Conservation (phyloP, 306 rosid genomes). For the Cyamopsis tetragonoloba region DNA sequence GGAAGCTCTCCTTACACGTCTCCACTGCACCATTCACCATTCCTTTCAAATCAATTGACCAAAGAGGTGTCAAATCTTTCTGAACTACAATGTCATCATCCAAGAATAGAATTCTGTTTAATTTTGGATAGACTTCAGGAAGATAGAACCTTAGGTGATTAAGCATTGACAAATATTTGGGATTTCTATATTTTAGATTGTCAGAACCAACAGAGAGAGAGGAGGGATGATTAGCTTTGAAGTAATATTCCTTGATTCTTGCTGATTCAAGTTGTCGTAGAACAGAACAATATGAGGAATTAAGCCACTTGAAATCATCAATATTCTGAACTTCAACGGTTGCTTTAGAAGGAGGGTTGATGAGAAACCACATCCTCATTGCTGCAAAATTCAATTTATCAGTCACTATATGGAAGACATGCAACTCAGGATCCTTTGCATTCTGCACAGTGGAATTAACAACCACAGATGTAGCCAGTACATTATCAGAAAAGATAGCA, state of each 20-base stretch:
- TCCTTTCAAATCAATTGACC: slow-evolving; percentile 86
- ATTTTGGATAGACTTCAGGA: slow-evolving; percentile 90
- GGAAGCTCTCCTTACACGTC: slow-evolving; percentile 99
- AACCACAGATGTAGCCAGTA: slow-evolving; percentile 89
- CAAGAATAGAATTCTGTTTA: slow-evolving; percentile 85
- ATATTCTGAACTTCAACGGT: slow-evolving; percentile 77
- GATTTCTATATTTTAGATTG: slow-evolving; percentile 88
- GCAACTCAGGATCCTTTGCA: slow-evolving; percentile 83
- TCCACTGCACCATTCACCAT: slow-evolving; percentile 99
- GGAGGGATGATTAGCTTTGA: slow-evolving; percentile 88
- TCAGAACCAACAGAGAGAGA: slow-evolving; percentile 81
- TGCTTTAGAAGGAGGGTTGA: slow-evolving; percentile 74
- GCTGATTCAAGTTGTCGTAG: slow-evolving; percentile 93
- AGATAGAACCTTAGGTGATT: slow-evolving; percentile 94
- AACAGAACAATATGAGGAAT: slow-evolving; percentile 96
- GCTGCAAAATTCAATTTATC: slow-evolving; percentile 87
- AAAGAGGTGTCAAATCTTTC: slow-evolving; percentile 84
- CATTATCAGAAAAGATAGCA: slow-evolving; percentile 96
- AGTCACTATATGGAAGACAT: slow-evolving; percentile 90
- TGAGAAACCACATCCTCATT: slow-evolving; percentile 93
- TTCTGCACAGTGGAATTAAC: slow-evolving; percentile 85
- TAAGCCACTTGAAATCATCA: slow-evolving; percentile 95
- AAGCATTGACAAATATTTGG: slow-evolving; percentile 91
- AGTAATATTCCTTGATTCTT: slow-evolving; percentile 87
- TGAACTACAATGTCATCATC: slow-evolving; percentile 98